A percentile compares a stretch with the other conserved stretches of the same genome.
Conservation (phyloP, 192 early-diverging fungal species). For the Radiomyces spectabilis region DNA sequence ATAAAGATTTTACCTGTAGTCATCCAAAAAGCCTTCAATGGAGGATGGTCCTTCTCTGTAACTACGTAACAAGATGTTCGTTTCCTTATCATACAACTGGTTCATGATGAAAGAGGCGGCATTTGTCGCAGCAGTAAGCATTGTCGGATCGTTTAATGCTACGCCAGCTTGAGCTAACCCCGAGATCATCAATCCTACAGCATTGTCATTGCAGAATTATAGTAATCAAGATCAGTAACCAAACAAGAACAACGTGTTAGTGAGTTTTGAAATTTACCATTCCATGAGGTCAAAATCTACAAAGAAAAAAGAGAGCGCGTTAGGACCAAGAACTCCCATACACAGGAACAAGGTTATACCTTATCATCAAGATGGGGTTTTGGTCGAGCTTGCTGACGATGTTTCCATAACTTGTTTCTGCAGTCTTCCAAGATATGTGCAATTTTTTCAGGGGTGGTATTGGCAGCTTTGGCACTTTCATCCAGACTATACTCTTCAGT, state of each 20-base stretch:
- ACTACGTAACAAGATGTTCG: constrained; percentile 31
- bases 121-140: constrained; percentile 31
- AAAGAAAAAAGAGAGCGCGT: not conserved
- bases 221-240: no score
- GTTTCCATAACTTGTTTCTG: constrained; percentile 32
- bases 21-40: constrained; percentile 50
- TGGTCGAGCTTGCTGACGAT: constrained; percentile 34
- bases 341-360: not conserved
- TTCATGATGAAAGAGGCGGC: constrained; percentile 40
- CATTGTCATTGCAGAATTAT: not conserved
- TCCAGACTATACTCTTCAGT: constrained; percentile 28
- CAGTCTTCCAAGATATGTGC: constrained; percentile 3
- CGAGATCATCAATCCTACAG: constrained; percentile 46
- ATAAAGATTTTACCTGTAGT: constrained; percentile 37
- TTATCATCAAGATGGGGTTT: constrained; percentile 56
- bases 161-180: constrained; percentile 33
- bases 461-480: constrained; percentile 25
- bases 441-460: not conserved
- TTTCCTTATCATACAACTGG: constrained; percentile 33
- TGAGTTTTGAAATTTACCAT: constrained; percentile 27
- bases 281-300: constrained; percentile 52
- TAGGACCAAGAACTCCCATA: no score
- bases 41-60: constrained; percentile 38
- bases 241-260: not conserved
- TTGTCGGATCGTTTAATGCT: constrained; percentile 20